Evolutionary conservation across 306 rosid genomes (phyloP).

Genomic region (Benincasa hispida): DNA sequence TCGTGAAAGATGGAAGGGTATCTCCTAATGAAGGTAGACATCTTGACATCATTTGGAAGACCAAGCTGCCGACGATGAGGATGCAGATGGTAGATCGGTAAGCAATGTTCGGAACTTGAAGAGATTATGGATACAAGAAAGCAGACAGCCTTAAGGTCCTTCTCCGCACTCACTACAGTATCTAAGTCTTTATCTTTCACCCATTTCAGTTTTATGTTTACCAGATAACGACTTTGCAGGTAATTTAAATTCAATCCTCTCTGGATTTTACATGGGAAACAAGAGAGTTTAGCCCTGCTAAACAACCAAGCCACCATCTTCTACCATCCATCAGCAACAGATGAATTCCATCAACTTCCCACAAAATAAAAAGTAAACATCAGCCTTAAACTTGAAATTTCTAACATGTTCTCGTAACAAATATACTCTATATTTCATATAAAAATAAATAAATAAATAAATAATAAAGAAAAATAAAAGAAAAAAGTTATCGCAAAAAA

Average conservation of each 20-base stretch:
- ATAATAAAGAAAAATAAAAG: too few species aligned
- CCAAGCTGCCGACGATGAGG: slow-evolving; percentile 57
- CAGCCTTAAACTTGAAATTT: not conserved
- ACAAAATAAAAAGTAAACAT: not conserved
- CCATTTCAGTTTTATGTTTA: slow-evolving; percentile 80
- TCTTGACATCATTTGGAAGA: slow-evolving; percentile 51
- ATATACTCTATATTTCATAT: too few species aligned
- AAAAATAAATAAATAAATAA: too few species aligned
- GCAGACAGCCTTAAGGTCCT: slow-evolving; percentile 62
- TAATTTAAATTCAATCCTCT: slow-evolving; percentile 5
- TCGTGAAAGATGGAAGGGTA: slow-evolving; percentile 59
- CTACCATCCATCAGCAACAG: not conserved
- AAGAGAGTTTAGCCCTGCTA: not conserved
- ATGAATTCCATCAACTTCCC: slow-evolving; percentile 1
- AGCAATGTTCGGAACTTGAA: slow-evolving; percentile 27
- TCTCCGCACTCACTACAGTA: slow-evolving; percentile 41
- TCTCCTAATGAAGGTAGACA: slow-evolving; percentile 59
- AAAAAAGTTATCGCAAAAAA: too few species aligned
- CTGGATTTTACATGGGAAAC: not conserved
- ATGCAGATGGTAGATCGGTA: slow-evolving; percentile 55
- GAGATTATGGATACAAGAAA: slow-evolving; percentile 50
- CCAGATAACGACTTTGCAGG: slow-evolving; percentile 49
- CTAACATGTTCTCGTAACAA: too few species aligned
- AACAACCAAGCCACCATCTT: slow-evolving; percentile 5
- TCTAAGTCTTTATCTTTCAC: slow-evolving; percentile 65